Conservation (phyloP, 2,329 filamentous ascomycete genomes). For the Aspergillus pseudoterreus region DNA sequence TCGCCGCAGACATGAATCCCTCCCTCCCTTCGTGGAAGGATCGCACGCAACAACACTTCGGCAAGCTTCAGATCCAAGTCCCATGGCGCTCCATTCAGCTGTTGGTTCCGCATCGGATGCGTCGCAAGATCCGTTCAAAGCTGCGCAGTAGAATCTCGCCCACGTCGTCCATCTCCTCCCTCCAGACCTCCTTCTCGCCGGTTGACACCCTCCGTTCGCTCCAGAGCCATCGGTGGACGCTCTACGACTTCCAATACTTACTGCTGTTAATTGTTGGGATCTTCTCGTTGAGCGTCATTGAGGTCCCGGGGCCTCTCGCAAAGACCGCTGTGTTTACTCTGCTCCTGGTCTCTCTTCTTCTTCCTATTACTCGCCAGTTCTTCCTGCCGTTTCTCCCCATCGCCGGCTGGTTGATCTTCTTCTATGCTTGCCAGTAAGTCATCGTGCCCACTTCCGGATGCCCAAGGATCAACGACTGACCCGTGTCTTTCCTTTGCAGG, state of each 20-base stretch:
- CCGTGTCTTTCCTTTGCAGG: slow-evolving; percentile 46
- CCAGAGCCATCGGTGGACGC: slow-evolving; percentile 72
- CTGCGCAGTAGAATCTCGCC: slow-evolving; percentile 64
- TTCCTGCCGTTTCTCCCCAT: slow-evolving; percentile 84
- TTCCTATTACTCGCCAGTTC: slow-evolving; percentile 86
- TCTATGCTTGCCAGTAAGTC: slow-evolving; percentile 87
- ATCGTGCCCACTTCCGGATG: not conserved
- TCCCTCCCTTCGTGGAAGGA: slow-evolving; percentile 46
- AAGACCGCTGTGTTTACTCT: slow-evolving; percentile 70
- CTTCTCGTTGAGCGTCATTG: slow-evolving; percentile 80
- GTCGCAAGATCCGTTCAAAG: slow-evolving; percentile 65
- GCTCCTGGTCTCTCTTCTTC: slow-evolving; percentile 66
- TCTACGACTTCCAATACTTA: slow-evolving; percentile 82
- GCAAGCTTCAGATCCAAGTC: slow-evolving; percentile 44
- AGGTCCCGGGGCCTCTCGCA: slow-evolving; percentile 69
- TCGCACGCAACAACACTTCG: slow-evolving; percentile 40
- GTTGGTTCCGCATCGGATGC: slow-evolving; percentile 60
- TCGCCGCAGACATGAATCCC: slow-evolving; percentile 31
- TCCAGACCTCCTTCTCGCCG: slow-evolving; percentile 80
- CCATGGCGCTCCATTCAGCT: slow-evolving; percentile 50
- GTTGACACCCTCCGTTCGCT: slow-evolving; percentile 72
- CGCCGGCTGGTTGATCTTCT: slow-evolving; percentile 82
- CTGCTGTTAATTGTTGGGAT: slow-evolving; percentile 69
- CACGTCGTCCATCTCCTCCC: slow-evolving; percentile 67
- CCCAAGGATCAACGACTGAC: not conserved